Base-by-base conservation (phyloP, 2,329 filamentous ascomycete genomes). In the Septoria linicola region DNA sequence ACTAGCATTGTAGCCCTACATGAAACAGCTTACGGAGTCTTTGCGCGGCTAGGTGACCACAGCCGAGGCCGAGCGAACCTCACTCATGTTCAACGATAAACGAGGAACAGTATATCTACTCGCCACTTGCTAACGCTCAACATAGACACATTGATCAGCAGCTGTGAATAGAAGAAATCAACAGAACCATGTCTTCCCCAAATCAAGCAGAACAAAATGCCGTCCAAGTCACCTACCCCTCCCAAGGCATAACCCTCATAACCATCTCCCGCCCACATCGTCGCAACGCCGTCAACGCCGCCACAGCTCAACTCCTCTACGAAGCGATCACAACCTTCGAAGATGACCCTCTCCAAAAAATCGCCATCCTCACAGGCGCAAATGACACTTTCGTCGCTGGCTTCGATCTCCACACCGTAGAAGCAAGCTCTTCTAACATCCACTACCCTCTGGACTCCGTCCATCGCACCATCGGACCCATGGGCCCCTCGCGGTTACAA, bases 341-440 rank as follows among this genome's bases (percentile, higher is more conserved):
- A 55, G 59, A 66, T 11, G 77, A 82, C 57, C 8, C 62, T 0
- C 60, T 66, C 1, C 78, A 81, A 55, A 81, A 79, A 58, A 27
- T 60, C 40, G 57, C 50, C 16, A 47, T 82, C 25, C 68, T 82
- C 19, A 63, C 73, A 41, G 78, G 79, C 8, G 65, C 68, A 4
- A 70, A 73, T 14, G 68, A 66, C 4, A 76, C 70, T 1, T 82
- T 82, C 57, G 80, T 77, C 62, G 76, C 78, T 0, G 78, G 79
- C 4, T 76, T 73, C 49, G 79, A 82, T 58, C 69, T 81, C 1
- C 71, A 77, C 51, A 69, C 74, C 23, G 63, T 77, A n/a, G 57
- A 41, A 53, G 51, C 32, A 41, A 34, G n/a, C 31, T n/a, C 11
- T 5, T 44, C 27, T 21, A 8, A 25, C n/a, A 3, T 45, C 46